A percentile compares a stretch with the other conserved stretches of the same genome.
phyloP scores from a whole-genome alignment of 805 yeast species.

The Zygotorulaspora chibaensis region DNA sequence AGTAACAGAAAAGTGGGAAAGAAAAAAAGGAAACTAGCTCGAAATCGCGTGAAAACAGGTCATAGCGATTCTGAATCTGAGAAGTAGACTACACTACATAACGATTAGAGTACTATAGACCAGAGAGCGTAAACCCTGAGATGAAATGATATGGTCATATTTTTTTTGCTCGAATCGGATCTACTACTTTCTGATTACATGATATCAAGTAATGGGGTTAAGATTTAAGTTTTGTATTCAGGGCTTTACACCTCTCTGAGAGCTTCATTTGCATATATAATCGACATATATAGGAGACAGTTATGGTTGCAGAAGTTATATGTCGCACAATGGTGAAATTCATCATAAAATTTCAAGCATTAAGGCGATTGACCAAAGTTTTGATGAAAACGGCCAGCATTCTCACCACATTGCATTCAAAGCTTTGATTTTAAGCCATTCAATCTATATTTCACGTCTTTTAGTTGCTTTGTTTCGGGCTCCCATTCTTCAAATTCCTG shows the following conservation, averaged over 20 bases:
- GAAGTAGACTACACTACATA: neutral
- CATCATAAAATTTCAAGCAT: neutral
- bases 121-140: no score
- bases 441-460: conserved; percentile 77
- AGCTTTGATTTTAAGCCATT: conserved; percentile 44
- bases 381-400: conserved; percentile 5
- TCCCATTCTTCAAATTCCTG: conserved; percentile 79
- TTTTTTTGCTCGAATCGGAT: no score
- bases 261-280: no score
- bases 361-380: neutral
- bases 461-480: conserved; percentile 76
- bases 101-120: neutral
- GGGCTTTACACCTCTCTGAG: no score
- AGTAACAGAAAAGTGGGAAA: neutral
- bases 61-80: conserved; percentile 15
- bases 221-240: no score
- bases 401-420: conserved; percentile 3
- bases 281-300: no score
- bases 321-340: no score
- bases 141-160: no score
- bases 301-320: no score
- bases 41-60: conserved; percentile 21
- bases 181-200: no score
- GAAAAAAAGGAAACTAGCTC: conserved; percentile 21
- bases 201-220: no score